Conservation (phyloP, 2,329 filamentous ascomycete species). For the Coniosporium tulheliwenetii region DNA sequence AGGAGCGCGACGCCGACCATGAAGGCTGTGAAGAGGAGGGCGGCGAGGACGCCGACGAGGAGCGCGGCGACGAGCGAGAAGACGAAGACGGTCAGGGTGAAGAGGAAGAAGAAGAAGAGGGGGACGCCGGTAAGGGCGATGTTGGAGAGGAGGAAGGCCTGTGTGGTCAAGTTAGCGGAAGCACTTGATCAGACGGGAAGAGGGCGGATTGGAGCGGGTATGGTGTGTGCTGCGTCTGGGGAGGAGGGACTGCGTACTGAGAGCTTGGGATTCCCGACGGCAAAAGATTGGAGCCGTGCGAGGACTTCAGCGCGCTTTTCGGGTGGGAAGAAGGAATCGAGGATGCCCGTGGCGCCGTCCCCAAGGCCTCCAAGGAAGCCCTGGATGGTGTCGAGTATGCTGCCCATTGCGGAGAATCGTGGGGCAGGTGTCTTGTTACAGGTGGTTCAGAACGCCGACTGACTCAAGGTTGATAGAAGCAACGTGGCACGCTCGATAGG, state of each 20-base stretch:
- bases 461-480: too few relatives aligned
- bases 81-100: constrained; percentile 45
- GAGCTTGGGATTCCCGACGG: constrained; percentile 49
- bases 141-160: constrained; percentile 56
- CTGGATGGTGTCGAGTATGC: constrained; percentile 11
- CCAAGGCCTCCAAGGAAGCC: constrained; percentile 7
- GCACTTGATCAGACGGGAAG: too few relatives aligned
- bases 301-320: constrained; percentile 42
- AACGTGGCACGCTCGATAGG: too few relatives aligned
- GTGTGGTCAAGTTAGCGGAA: too few relatives aligned
- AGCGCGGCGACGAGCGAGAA: constrained; percentile 48
- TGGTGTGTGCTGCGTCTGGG: too few relatives aligned
- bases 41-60: constrained; percentile 32
- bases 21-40: constrained; percentile 48
- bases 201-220: not conserved
- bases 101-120: constrained; percentile 50
- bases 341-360: constrained; percentile 15
- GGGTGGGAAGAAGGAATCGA: constrained; percentile 43
- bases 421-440: too few relatives aligned
- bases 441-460: too few relatives aligned
- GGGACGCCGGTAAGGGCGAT: constrained; percentile 50
- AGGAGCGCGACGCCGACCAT: constrained; percentile 51
- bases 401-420: constrained; percentile 8
- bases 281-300: constrained; percentile 38
- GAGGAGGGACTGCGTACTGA: constrained; percentile 40